Percentiles rank a stretch among this genome's conserved stretches.
phyloP scores from a whole-genome alignment of 345 rosid genomes.

The Eucalyptus pauciflora region DNA sequence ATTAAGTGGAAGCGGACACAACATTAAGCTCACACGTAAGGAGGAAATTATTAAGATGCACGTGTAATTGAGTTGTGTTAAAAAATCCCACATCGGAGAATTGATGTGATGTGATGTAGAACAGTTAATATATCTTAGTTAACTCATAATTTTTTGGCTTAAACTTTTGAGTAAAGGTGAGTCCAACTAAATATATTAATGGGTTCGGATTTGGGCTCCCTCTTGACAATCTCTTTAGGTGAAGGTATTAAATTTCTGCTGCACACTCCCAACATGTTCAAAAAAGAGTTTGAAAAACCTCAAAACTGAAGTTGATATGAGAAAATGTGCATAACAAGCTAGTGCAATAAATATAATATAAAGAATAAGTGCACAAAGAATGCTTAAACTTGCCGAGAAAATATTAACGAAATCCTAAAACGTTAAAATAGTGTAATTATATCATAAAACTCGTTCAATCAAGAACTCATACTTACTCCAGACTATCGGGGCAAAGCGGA shows the following conservation, averaged over 20 bases:
- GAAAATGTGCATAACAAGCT: neutral
- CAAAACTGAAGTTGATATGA: neutral
- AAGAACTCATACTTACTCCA: neutral
- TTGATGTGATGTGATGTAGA: fast-evolving
- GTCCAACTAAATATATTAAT: too few species aligned
- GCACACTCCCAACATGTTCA: fast-evolving
- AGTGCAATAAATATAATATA: neutral
- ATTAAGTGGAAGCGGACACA: too few species aligned
- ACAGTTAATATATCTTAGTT: too few species aligned
- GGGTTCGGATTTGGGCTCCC: fast-evolving
- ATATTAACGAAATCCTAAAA: neutral
- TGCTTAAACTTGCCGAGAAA: neutral
- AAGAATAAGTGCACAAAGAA: neutral
- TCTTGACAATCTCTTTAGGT: too few species aligned
- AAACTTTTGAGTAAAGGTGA: too few species aligned
- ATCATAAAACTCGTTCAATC: neutral
- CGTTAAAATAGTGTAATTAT: neutral
- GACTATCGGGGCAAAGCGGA: neutral
- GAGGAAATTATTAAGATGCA: too few species aligned
- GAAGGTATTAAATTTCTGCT: fast-evolving
- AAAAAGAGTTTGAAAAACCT: neutral
- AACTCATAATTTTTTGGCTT: fast-evolving
- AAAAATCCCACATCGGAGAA: fast-evolving
- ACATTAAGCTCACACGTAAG: too few species aligned
- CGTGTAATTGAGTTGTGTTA: too few species aligned